Percentiles rank a stretch among this genome's conserved stretches.
Conservation (phyloP, 2,329 filamentous ascomycete genomes). For the Leptographium lundbergii region DNA sequence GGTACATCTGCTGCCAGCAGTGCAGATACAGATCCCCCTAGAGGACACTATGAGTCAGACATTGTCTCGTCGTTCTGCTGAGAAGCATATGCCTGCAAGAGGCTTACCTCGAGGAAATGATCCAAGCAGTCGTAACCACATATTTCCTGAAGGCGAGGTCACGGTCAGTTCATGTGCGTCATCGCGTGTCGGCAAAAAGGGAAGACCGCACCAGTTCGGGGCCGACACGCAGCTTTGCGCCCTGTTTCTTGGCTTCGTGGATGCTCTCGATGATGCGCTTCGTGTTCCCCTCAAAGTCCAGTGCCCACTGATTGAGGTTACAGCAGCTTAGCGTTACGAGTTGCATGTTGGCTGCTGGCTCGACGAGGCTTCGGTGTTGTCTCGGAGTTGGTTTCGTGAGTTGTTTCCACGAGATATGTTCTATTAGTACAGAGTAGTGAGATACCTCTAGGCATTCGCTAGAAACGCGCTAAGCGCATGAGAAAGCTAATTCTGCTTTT, state of each 20-base stretch:
- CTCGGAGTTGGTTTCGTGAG: not conserved
- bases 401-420: no score
- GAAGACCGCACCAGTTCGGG: slow-evolving; percentile 28
- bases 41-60: slow-evolving; percentile 19
- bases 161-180: not conserved
- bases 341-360: slow-evolving; percentile 5
- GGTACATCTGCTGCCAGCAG: slow-evolving; percentile 48
- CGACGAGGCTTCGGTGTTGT: not conserved
- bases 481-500: no score
- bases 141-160: slow-evolving; percentile 21
- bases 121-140: slow-evolving; percentile 56
- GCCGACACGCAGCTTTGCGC: slow-evolving; percentile 47
- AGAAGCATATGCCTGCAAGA: not conserved
- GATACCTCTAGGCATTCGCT: no score
- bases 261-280: slow-evolving; percentile 49
- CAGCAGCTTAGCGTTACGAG: slow-evolving; percentile 20
- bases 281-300: slow-evolving; percentile 50
- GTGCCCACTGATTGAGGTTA: slow-evolving; percentile 24
- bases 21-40: slow-evolving; percentile 45
- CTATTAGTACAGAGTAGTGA: no score
- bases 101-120: slow-evolving; percentile 41
- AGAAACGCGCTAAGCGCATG: no score
- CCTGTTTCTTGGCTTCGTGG: slow-evolving; percentile 46
- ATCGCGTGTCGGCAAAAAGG: not conserved
- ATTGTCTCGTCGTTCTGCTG: no score